Percentiles rank a stretch among this genome's conserved stretches.
phyloP scores from a whole-genome alignment of 495 filamentous ascomycete species.

The Neurospora sp. region DNA sequence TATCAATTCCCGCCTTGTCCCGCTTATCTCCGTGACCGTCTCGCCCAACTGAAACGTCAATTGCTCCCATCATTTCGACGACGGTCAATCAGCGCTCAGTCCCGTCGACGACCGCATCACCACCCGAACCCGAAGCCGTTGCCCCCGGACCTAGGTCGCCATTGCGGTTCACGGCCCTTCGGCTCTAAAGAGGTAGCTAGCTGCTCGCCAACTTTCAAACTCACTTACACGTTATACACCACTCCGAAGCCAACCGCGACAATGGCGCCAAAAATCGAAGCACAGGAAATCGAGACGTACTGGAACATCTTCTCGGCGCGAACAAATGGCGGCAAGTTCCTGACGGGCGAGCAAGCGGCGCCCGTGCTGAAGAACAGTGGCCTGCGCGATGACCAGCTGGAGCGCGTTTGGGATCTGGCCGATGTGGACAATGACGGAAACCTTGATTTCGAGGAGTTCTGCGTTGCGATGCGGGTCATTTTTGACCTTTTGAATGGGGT shows the following conservation, averaged over 20 bases:
- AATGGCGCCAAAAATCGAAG: slow-evolving; percentile 77
- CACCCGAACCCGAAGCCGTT: not conserved
- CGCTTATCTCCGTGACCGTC: not conserved
- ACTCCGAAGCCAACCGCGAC: slow-evolving; percentile 1
- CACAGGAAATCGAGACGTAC: slow-evolving; percentile 93
- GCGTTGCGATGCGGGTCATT: slow-evolving; percentile 94
- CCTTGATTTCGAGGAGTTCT: slow-evolving; percentile 98
- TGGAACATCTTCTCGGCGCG: slow-evolving; percentile 97
- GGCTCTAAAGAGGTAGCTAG: not conserved
- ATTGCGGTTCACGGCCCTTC: not conserved
- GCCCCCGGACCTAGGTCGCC: not conserved
- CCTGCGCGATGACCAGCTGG: slow-evolving; percentile 86
- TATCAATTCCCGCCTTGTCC: not conserved
- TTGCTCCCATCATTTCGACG: not conserved
- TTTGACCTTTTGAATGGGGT: slow-evolving; percentile 96
- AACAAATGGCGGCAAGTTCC: slow-evolving; percentile 67
- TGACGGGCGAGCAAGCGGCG: slow-evolving; percentile 86
- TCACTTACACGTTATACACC: not conserved
- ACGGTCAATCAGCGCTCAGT: not conserved
- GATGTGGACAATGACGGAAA: slow-evolving; percentile 96
- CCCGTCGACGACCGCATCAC: not conserved
- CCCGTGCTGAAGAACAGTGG: slow-evolving; percentile 93
- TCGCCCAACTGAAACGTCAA: not conserved
- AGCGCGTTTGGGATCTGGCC: slow-evolving; percentile 93
- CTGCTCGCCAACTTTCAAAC: not conserved